These are phyloP conservation scores for Apostasia ramifera DNA, from an alignment of 106 monocot species.

Conservation along the genomic window DNA sequence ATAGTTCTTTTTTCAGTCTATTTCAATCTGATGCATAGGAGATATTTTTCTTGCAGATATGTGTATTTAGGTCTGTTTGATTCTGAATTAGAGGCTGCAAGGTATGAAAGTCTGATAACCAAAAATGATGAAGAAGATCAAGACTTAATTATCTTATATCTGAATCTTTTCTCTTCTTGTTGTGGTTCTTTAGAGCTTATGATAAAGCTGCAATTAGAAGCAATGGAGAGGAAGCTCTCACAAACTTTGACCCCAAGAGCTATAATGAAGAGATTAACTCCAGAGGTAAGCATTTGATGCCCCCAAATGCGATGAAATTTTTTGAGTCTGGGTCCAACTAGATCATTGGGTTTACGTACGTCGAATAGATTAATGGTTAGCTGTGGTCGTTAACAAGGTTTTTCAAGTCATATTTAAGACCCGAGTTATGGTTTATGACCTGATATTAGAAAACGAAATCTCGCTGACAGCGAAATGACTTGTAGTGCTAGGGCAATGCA, in stretches of 20 bases:
- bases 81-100: conserved; percentile 67
- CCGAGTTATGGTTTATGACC: no score
- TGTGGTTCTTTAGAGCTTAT: conserved; percentile 22
- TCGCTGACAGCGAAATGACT: no score
- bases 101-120: conserved; percentile 14
- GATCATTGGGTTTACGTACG: conserved; percentile 27
- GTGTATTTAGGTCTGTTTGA: conserved; percentile 91
- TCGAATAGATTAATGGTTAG: not conserved
- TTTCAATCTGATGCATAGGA: not conserved
- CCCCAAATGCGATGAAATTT: not conserved
- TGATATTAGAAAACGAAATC: no score
- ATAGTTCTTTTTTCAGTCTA: not conserved
- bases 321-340: conserved; percentile 6
- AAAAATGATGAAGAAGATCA: not conserved
- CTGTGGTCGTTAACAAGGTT: not conserved
- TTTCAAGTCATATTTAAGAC: no score
- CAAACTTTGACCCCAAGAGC: conserved; percentile 50
- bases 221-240: conserved; percentile 49
- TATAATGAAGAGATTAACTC: conserved; percentile 38
- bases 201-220: conserved; percentile 55
- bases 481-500: no score
- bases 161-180: not conserved
- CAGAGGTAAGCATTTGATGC: not conserved
- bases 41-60: conserved; percentile 33
- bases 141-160: not conserved